Conservation (phyloP, 139 green algal species). For the Chlamydomonas schloesseri region DNA sequence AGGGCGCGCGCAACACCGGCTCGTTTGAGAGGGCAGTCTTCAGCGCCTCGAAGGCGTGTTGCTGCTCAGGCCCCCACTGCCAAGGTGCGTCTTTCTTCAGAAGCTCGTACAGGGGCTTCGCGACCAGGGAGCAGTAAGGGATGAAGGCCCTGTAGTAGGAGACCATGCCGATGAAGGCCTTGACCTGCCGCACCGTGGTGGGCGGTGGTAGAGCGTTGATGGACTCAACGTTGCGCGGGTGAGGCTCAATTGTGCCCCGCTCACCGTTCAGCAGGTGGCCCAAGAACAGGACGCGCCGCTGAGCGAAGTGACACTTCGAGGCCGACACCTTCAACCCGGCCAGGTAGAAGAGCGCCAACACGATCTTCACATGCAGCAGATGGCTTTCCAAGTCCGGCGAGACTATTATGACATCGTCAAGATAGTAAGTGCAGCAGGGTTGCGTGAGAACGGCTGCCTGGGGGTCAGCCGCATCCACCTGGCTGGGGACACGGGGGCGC, state of each 20-base stretch:
- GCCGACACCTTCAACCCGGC: not conserved
- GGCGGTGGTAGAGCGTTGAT: not conserved
- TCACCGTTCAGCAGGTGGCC: not conserved
- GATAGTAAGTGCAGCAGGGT: not conserved
- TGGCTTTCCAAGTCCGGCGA: not conserved
- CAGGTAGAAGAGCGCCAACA: not conserved
- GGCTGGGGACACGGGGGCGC: no score
- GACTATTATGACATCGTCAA: not conserved
- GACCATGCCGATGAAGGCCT: not conserved
- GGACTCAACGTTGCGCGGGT: not conserved
- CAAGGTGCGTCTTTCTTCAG: not conserved
- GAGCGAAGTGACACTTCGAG: not conserved
- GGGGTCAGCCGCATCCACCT: no score
- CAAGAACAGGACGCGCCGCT: not conserved
- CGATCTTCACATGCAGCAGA: not conserved
- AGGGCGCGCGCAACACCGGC: not conserved
- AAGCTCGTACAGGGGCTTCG: not conserved
- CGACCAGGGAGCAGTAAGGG: not conserved
- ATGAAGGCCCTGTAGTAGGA: not conserved
- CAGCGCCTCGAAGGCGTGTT: not conserved
- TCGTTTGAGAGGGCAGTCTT: not conserved
- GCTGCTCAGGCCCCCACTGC: not conserved
- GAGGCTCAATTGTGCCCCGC: not conserved
- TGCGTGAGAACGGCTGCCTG: no score
- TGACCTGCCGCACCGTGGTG: not conserved